Evolutionary conservation across 257 asterid genomes (phyloP), one percentile per base, ranked within the genome.

Genomic region (Coffea canephora): DNA sequence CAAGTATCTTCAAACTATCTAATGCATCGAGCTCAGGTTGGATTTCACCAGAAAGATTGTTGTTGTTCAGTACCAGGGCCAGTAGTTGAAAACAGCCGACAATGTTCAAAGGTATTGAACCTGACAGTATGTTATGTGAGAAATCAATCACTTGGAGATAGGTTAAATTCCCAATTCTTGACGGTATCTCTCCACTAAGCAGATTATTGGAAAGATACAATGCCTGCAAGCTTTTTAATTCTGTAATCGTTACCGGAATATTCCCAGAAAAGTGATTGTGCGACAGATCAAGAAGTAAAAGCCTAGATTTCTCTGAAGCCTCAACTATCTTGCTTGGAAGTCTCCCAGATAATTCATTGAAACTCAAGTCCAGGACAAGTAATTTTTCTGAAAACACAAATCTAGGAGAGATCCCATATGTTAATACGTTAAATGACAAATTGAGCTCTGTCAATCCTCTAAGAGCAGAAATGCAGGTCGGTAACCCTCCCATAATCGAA

Each of bases 1-100:
- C 90, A 87, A 95, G 83, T 76, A 93, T 85, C 83, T 86, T 92
- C 82, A 95, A 78, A 84, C 98, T 92, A 79, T 95, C 98, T 86
- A 95, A 80, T 1, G 99, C 99, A 34, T 95, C 98, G 10, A 95
- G 95, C 91, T 93, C 99, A 0, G 97, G 99, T n/a, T 89, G 98
- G 62, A 95, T 90, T 84, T 90, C 97, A 19, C 97, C 99, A 4
- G 99, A 93, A 66, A 95, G 90, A 79, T 92, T 91, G 87, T 95
- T 95, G 87, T 85, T 83, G 87, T 87, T 92, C 64, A 95, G 87
- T 82, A 85, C 84, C 89, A 95, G 71, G 3, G 91, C 96, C 50
- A 90, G 88, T 39, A 95, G 81, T 88, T 93, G 99, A 78, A 95
- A 95, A 87, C 99, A 93, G 13, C 98, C 99, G 15, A 93, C 98